Evolutionary conservation across 2,329 filamentous ascomycete species (phyloP), one percentile per base, ranked within the genome.

Genomic region (Fusarium buxicola): DNA sequence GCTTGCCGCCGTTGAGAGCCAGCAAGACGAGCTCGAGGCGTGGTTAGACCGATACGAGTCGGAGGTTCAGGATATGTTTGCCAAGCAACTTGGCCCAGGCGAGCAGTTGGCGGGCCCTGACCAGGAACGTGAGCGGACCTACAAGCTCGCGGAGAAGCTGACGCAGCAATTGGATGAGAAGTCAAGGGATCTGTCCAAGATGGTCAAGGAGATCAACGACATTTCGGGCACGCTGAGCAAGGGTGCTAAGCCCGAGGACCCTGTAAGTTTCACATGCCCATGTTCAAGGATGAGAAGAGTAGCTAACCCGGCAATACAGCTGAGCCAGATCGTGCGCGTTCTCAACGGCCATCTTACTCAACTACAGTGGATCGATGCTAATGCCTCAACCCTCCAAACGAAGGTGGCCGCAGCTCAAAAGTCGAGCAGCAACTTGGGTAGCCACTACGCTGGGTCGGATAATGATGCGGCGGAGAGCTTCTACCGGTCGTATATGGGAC

Each of bases 201-300:
- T 99, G 93, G 96, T 99, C 69, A 94, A 96, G 74, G 95, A 98
- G 78, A 96, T 99, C 74, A 99, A 99, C 75, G 88, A 89, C 68
- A 94, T 96, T 61, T 95, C 92, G n/a, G 86, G 91, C 51, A 92
- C 89, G 21, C 81, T 99, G 66, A 94, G 88, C 83, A 97, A 96
- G 84, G 92, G 91, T 56, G 90, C 86, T 77, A 96, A 96, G 78
- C 86, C 92, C 25, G 92, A 95, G 75, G 92, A 95, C 78, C 92
- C 92, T 67, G 92, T 95, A 84, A 79, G 89, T 84, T 70, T 30
- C 38, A 31, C 3, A 12, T 6, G 24, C 10, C 15, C 34, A n/a
- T 28, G 27, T 13, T 8, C 21, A 18, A 39, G 24, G 31, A 43
- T 31, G 66, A 72, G 52, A 8, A 44, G 27, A 16, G 43, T n/a